Percentiles rank a stretch among this genome's conserved stretches.
These are phyloP conservation scores for Claviceps sp. DNA, from an alignment of 2,329 filamentous ascomycete species.

Conservation along the genomic window DNA sequence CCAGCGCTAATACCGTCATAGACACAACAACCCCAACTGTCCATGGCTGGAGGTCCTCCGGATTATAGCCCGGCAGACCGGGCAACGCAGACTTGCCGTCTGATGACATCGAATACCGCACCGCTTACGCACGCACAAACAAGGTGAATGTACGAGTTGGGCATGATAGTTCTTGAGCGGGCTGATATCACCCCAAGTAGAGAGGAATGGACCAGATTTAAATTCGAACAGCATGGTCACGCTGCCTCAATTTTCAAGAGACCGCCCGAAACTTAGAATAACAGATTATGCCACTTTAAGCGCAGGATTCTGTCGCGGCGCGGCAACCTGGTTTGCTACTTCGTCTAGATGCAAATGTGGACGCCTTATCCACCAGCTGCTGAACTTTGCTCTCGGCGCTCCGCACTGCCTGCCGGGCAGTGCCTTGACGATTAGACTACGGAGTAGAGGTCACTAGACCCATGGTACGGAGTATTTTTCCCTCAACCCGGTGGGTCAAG, in stretches of 20 bases:
- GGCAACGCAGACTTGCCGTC: slow-evolving; percentile 7
- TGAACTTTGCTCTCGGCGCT: too few relatives aligned
- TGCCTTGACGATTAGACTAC: too few relatives aligned
- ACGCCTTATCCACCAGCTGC: too few relatives aligned
- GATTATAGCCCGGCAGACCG: slow-evolving; percentile 12
- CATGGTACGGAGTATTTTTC: too few relatives aligned
- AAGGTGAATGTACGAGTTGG: background rate
- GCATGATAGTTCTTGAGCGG: background rate
- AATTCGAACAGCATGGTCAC: background rate
- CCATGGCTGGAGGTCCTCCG: slow-evolving; percentile 28
- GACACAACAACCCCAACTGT: slow-evolving; percentile 22
- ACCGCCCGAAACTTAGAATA: too few relatives aligned
- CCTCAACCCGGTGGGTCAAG: too few relatives aligned
- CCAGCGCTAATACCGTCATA: slow-evolving; percentile 26
- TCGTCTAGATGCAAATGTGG: too few relatives aligned
- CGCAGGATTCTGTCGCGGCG: background rate
- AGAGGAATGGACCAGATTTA: background rate
- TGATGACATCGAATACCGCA: slow-evolving; percentile 2
- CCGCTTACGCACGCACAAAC: background rate
- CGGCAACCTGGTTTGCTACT: background rate
- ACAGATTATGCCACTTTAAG: too few relatives aligned
- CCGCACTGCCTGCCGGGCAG: too few relatives aligned
- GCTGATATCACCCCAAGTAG: background rate
- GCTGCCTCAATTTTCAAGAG: background rate
- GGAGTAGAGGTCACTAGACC: too few relatives aligned